Percentiles rank a stretch among this genome's conserved stretches.
phyloP scores from a whole-genome alignment of 768 basidiomycete genomes.

The Suillus variegatus region DNA sequence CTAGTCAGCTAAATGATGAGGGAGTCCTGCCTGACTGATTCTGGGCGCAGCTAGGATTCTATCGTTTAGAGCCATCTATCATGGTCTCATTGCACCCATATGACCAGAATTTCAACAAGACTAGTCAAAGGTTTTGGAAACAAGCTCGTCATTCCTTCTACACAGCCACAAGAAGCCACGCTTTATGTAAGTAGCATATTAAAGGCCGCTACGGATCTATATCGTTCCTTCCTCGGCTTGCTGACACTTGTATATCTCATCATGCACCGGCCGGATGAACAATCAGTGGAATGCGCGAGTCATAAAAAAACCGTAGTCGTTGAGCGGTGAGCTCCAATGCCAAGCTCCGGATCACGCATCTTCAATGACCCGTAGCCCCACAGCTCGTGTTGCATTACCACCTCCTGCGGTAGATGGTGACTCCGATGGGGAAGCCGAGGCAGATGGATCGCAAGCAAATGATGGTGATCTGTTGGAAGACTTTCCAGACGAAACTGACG shows the following conservation, averaged over 20 bases:
- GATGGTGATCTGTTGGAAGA: slow-evolving; percentile 73
- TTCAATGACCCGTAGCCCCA: slow-evolving; percentile 20
- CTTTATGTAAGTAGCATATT: slow-evolving; percentile 2
- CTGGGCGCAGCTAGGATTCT: neutral
- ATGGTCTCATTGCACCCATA: neutral
- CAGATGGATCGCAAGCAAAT: slow-evolving; percentile 37
- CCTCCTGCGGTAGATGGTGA: slow-evolving; percentile 18
- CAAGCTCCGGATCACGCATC: slow-evolving; percentile 6
- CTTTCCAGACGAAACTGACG: slow-evolving; percentile 85
- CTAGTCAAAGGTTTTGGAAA: neutral
- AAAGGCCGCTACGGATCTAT: neutral
- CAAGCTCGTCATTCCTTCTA: neutral
- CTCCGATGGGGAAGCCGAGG: slow-evolving; percentile 42
- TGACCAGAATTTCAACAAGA: too few species aligned
- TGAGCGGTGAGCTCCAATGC: slow-evolving; percentile 21
- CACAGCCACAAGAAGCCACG: slow-evolving; percentile 6
- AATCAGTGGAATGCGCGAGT: slow-evolving; percentile 12
- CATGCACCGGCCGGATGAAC: slow-evolving; percentile 3
- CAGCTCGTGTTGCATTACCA: slow-evolving; percentile 53
- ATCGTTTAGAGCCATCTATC: neutral
- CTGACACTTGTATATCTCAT: neutral
- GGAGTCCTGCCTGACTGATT: neutral
- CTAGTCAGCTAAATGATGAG: neutral
- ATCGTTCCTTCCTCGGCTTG: neutral
- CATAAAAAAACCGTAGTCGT: slow-evolving; percentile 26